Percentiles rank a stretch among this genome's conserved stretches.
phyloP scores from a whole-genome alignment of 495 filamentous ascomycete genomes.

The Aspergillus heteromorphus region DNA sequence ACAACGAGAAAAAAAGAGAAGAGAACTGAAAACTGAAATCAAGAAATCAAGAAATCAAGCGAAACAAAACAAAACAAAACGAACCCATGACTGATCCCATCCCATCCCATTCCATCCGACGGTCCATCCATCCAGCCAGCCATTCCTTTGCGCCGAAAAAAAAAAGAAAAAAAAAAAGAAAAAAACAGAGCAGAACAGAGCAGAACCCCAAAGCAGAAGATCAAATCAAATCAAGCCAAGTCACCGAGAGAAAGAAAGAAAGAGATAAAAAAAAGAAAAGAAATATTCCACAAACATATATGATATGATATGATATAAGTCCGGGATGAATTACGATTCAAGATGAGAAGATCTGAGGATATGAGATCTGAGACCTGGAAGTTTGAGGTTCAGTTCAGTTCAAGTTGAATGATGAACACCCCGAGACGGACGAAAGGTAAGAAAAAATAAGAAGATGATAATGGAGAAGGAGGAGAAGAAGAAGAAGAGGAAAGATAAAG shows the following conservation, averaged over 20 bases:
- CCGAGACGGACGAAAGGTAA: no score
- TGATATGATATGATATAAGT: no score
- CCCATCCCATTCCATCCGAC: background rate
- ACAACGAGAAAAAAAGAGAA: background rate
- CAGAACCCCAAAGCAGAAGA: no score
- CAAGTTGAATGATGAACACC: no score
- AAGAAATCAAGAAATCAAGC: background rate
- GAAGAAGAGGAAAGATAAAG: background rate
- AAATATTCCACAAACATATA: conserved; percentile 15
- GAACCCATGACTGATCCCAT: background rate
- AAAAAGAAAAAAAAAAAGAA: conserved; percentile 3
- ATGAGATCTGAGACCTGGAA: no score
- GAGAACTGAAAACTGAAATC: background rate
- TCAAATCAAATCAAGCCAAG: no score
- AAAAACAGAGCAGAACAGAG: no score
- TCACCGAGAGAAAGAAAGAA: conserved; percentile 8
- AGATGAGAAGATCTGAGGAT: conserved; percentile 7
- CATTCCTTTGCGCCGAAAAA: background rate
- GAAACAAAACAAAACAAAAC: conserved; percentile 2
- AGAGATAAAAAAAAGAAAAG: conserved; percentile 4
- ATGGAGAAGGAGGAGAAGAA: no score
- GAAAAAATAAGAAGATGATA: no score
- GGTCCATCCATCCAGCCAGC: no score
- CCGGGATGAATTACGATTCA: conserved; percentile 8
- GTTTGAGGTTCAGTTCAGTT: no score